Percentiles rank a stretch among this genome's conserved stretches.
Evolutionary conservation across 1,139 yeast genomes (phyloP).

Genomic region (Candida dubliniensis): DNA sequence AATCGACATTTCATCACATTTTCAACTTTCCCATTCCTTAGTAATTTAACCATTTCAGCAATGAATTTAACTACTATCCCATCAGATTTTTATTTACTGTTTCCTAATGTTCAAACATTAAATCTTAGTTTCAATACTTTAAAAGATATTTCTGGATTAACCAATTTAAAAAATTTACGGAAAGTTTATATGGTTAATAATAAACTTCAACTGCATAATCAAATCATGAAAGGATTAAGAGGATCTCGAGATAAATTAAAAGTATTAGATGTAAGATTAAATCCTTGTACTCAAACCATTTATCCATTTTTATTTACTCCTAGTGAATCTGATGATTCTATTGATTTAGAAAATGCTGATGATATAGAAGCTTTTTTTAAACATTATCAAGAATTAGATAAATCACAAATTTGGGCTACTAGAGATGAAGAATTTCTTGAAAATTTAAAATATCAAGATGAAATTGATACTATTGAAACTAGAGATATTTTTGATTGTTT

Average conservation of each 20-base stretch:
- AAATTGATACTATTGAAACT: slow-evolving; percentile 24
- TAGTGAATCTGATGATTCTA: slow-evolving; percentile 34
- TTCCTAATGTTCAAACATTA: slow-evolving; percentile 49
- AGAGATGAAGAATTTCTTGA: slow-evolving; percentile 32
- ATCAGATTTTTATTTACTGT: slow-evolving; percentile 29
- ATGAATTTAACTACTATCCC: slow-evolving; percentile 43
- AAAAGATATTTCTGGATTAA: slow-evolving; percentile 27
- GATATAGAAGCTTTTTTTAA: slow-evolving; percentile 47
- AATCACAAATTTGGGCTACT: slow-evolving; percentile 35
- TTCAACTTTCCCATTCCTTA: slow-evolving; percentile 37
- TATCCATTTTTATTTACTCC: slow-evolving; percentile 57
- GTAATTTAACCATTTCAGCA: slow-evolving; percentile 43
- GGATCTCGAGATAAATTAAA: slow-evolving; percentile 34
- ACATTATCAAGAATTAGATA: slow-evolving; percentile 39
- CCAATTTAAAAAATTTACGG: slow-evolving; percentile 32
- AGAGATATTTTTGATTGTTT: slow-evolving; percentile 42
- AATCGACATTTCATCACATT: slow-evolving; percentile 19
- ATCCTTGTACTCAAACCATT: slow-evolving; percentile 47
- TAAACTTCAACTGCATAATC: slow-evolving; percentile 34
- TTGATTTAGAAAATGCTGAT: slow-evolving; percentile 44
- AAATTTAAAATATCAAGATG: slow-evolving; percentile 1
- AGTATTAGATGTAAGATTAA: slow-evolving; percentile 50
- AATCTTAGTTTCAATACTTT: slow-evolving; percentile 53
- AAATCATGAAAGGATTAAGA: slow-evolving; percentile 32
- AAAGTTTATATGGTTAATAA: slow-evolving; percentile 50